phyloP scores from a whole-genome alignment of 495 filamentous ascomycete genomes.

The Sphaerosporella brunnea region DNA sequence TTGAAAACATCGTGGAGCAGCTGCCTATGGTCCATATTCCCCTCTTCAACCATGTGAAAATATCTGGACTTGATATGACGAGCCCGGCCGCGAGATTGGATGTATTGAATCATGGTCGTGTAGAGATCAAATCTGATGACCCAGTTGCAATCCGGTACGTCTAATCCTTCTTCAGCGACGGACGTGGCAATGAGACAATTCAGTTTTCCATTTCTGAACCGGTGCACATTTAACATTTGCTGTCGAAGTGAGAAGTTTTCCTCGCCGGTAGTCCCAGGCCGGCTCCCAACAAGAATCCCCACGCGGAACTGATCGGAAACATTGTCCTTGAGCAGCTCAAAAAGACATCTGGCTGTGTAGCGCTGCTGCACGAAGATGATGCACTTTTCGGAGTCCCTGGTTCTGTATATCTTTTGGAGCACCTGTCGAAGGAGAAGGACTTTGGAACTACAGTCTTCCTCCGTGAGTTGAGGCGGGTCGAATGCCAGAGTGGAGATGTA shows the following conservation, averaged over 20 bases:
- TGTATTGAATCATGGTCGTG: conserved; percentile 79
- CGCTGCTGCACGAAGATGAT: conserved; percentile 76
- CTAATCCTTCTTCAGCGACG: conserved; percentile 86
- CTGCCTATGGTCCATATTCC: conserved; percentile 32
- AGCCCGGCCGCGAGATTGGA: conserved; percentile 86
- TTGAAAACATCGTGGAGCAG: conserved; percentile 15
- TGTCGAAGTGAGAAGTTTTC: conserved; percentile 48
- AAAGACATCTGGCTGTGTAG: conserved; percentile 57
- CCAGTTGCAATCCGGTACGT: conserved; percentile 88
- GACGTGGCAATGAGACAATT: conserved; percentile 89
- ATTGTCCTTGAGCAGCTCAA: conserved; percentile 43
- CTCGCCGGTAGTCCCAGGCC: conserved; percentile 33
- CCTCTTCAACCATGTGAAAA: conserved; percentile 60
- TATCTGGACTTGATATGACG: conserved; percentile 60
- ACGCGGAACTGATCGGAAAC: conserved; percentile 41
- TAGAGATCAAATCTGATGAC: conserved; percentile 86
- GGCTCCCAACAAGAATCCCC: conserved; percentile 48
- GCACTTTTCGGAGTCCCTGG: conserved; percentile 44
- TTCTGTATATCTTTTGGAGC: conserved; percentile 41
- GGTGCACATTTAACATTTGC: conserved; percentile 57
- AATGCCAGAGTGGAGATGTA: conserved; percentile 38
- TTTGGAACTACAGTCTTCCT: conserved; percentile 48
- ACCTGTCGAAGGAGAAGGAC: conserved; percentile 43
- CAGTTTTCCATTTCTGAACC: conserved; percentile 60
- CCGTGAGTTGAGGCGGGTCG: conserved; percentile 29